Conservation (phyloP, 371 early-diverging fungal species). For the Syncephalastrum sp. region DNA sequence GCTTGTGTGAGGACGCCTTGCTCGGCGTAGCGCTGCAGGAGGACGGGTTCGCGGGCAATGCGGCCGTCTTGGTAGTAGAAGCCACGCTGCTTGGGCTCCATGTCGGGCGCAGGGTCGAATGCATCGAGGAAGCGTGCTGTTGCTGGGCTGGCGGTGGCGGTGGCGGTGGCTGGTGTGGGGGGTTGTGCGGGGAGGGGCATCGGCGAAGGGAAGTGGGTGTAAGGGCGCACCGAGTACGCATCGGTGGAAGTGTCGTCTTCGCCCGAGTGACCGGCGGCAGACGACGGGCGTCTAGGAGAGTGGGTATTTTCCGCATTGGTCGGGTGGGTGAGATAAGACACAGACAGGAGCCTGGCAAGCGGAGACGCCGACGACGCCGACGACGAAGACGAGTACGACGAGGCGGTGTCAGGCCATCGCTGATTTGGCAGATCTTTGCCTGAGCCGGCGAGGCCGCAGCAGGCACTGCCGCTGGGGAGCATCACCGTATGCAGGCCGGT, state of each 20-base stretch:
- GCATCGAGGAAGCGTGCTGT: not conserved
- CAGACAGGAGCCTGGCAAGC: constrained; percentile 26
- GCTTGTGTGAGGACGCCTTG: constrained; percentile 46
- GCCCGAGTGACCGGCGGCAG: constrained; percentile 4
- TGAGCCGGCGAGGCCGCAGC: constrained; percentile 12
- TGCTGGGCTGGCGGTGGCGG: not conserved
- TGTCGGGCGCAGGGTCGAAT: constrained; percentile 6
- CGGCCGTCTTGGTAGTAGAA: constrained; percentile 49
- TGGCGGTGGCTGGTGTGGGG: constrained; percentile 1
- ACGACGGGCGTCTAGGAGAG: constrained; percentile 1
- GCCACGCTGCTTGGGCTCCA: constrained; percentile 45
- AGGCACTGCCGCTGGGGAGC: constrained; percentile 25
- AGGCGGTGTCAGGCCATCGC: constrained; percentile 24
- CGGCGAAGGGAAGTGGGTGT: constrained; percentile 29
- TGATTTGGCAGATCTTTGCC: constrained; percentile 10
- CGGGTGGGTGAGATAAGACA: constrained; percentile 30
- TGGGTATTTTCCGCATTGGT: constrained; percentile 7
- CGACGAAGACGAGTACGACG: constrained; percentile 14
- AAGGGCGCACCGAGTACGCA: constrained; percentile 31
- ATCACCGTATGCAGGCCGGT: constrained; percentile 25
- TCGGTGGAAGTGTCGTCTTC: constrained; percentile 25
- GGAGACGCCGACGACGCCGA: constrained; percentile 14
- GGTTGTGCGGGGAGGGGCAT: constrained; percentile 16
- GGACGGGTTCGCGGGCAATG: constrained; percentile 36
- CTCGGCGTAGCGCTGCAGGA: constrained; percentile 45